Conservation (phyloP, 78 protist genomes). For the slime mould (Dictyostelium discoideum) region DNA sequence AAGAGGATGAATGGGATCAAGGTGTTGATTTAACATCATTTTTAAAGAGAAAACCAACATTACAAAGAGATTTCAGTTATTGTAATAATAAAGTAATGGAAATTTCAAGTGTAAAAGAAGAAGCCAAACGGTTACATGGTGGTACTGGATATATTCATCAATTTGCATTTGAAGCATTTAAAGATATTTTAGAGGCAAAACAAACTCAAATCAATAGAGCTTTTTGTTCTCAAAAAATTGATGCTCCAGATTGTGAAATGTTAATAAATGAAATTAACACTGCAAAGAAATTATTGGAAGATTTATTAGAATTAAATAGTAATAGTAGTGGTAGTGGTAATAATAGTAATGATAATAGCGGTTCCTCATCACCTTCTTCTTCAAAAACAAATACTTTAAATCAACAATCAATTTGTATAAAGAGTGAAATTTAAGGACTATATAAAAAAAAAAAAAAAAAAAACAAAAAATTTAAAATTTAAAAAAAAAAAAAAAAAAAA, state of each 20-base stretch:
- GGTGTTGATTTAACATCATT: conserved; percentile 40
- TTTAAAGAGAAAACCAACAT: conserved; percentile 25
- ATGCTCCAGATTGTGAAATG: conserved; percentile 48
- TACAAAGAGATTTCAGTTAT: conserved; percentile 30
- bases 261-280: conserved; percentile 23
- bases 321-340: neutral
- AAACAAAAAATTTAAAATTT: neutral
- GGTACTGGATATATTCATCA: conserved; percentile 32
- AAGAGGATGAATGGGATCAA: conserved; percentile 57
- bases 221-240: conserved; percentile 32
- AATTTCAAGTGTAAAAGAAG: conserved; percentile 59
- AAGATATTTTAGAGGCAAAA: conserved; percentile 45
- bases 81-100: conserved; percentile 57
- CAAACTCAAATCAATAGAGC: conserved; percentile 66
- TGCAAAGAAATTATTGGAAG: conserved; percentile 33
- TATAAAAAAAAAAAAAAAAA: neutral
- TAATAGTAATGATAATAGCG: neutral
- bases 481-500: neutral
- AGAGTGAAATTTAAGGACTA: neutral
- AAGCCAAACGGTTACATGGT: conserved; percentile 38
- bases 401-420: conserved; percentile 24
- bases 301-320: conserved; percentile 3
- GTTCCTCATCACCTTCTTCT: neutral
- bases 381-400: neutral
- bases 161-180: conserved; percentile 72